Evolutionary conservation across 352 stramenopile genomes (phyloP).

Genomic region (Globisporangium lucens): DNA sequence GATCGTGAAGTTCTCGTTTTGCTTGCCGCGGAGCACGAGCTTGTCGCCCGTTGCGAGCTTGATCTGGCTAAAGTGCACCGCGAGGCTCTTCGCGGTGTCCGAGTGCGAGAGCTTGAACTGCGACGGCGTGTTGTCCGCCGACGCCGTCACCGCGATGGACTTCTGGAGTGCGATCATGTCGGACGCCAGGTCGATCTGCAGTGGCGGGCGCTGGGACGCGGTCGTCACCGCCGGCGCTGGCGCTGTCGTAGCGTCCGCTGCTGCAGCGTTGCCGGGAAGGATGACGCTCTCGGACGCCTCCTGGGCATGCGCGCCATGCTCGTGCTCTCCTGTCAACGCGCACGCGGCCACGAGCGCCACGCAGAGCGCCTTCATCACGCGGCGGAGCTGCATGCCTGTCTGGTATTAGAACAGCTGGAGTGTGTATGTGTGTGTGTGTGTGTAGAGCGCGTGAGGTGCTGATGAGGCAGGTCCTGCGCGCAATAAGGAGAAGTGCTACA

Average conservation of each 20-base stretch:
- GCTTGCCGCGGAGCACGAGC: constrained; percentile 19
- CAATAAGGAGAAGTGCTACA: neutral
- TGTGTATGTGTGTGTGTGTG: neutral
- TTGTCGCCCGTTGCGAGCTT: constrained; percentile 13
- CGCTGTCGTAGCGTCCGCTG: neutral
- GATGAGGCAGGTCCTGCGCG: neutral
- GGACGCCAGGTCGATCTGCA: constrained; percentile 17
- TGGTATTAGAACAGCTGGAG: neutral
- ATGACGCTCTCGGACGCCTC: constrained; percentile 16
- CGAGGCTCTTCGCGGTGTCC: constrained; percentile 15
- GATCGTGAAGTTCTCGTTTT: constrained; percentile 21
- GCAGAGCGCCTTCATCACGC: constrained; percentile 7
- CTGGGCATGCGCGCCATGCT: neutral
- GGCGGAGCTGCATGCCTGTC: neutral
- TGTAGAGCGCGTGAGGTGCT: constrained; percentile 1
- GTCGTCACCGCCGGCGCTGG: neutral
- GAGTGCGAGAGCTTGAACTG: constrained; percentile 12
- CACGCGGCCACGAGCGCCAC: constrained; percentile 2
- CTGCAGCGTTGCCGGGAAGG: neutral
- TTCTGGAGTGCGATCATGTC: constrained; percentile 13
- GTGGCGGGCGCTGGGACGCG: neutral
- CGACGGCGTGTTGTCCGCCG: constrained; percentile 2
- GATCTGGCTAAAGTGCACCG: constrained; percentile 19
- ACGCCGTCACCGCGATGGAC: constrained; percentile 12
- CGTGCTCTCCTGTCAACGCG: neutral